A percentile compares a stretch with the other conserved stretches of the same genome.
phyloP scores from a whole-genome alignment of 2,329 filamentous ascomycete genomes.

The Paecilomyces fulvus region DNA sequence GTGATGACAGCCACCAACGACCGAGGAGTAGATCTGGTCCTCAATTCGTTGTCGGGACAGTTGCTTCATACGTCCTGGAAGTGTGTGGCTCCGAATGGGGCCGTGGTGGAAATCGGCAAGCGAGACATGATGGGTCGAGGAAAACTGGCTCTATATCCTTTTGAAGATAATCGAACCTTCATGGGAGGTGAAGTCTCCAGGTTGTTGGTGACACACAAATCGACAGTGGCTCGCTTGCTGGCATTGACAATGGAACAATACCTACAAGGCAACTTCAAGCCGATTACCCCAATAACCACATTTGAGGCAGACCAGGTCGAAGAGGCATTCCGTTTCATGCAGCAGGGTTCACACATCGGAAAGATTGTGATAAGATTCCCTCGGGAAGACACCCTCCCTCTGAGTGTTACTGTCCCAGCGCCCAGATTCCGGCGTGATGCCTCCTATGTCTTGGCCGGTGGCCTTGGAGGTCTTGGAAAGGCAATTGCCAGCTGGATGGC shows the following conservation, averaged over 20 bases:
- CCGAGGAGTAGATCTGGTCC: slow-evolving; percentile 8
- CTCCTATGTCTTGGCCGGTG: slow-evolving; percentile 30
- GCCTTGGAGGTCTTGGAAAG: slow-evolving; percentile 33
- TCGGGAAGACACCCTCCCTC: slow-evolving; percentile 3
- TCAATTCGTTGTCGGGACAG: slow-evolving; percentile 12
- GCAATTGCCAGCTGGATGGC: slow-evolving; percentile 27
- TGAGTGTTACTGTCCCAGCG: not conserved
- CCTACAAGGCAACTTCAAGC: slow-evolving; percentile 1
- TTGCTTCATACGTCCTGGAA: slow-evolving; percentile 16
- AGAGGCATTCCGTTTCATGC: slow-evolving; percentile 37
- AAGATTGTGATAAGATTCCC: slow-evolving; percentile 33
- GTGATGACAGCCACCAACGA: slow-evolving; percentile 4
- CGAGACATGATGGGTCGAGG: slow-evolving; percentile 14
- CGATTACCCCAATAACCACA: slow-evolving; percentile 17
- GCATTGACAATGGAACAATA: no score
- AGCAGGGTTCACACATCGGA: slow-evolving; percentile 37
- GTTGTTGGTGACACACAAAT: no score
- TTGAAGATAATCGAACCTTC: slow-evolving; percentile 14
- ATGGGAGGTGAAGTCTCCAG: slow-evolving; percentile 4
- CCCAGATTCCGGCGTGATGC: slow-evolving; percentile 6
- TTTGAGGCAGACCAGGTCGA: slow-evolving; percentile 19
- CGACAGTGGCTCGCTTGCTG: no score
- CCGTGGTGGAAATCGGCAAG: slow-evolving; percentile 21
- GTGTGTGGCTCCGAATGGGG: slow-evolving; percentile 22
- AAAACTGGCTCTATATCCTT: slow-evolving; percentile 15